phyloP scores from a whole-genome alignment of 2,329 filamentous ascomycete species.

The Aspergillus texensis region DNA sequence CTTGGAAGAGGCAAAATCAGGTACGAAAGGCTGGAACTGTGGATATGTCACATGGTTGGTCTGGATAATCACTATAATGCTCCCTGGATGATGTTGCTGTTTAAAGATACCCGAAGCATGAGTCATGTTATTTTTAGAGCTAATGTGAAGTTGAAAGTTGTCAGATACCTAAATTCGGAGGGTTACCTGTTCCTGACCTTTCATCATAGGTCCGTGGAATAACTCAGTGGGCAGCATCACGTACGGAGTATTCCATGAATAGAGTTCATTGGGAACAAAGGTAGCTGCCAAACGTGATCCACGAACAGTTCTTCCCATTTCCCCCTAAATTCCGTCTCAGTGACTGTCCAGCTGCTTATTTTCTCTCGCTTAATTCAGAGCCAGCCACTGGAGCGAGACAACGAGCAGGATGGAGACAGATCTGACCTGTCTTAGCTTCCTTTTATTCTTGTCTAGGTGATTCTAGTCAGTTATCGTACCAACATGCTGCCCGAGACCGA shows the following conservation, averaged over 20 bases:
- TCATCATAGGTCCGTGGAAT: background rate
- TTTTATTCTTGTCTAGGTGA: background rate
- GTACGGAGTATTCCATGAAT: background rate
- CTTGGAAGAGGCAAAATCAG: background rate
- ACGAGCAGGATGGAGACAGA: background rate
- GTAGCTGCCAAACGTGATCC: background rate
- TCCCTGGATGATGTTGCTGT: background rate
- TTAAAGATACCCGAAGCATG: constrained; percentile 13
- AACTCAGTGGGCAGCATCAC: constrained; percentile 2
- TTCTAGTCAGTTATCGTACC: background rate
- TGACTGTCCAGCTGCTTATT: background rate
- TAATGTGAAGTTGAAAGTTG: constrained; percentile 8
- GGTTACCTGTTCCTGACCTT: background rate
- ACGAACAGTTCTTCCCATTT: background rate
- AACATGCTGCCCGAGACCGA: background rate
- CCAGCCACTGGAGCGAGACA: background rate
- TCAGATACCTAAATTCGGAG: constrained; percentile 1
- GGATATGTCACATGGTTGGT: constrained; percentile 6
- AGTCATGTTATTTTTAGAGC: constrained; percentile 15
- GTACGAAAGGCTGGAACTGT: background rate
- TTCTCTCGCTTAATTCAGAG: background rate
- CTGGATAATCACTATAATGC: background rate
- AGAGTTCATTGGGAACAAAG: background rate
- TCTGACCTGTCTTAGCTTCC: background rate
- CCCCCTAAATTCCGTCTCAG: too few species aligned